Evolutionary conservation across 345 rosid species (phyloP).

Genomic region (Gossypium ekmanianum): DNA sequence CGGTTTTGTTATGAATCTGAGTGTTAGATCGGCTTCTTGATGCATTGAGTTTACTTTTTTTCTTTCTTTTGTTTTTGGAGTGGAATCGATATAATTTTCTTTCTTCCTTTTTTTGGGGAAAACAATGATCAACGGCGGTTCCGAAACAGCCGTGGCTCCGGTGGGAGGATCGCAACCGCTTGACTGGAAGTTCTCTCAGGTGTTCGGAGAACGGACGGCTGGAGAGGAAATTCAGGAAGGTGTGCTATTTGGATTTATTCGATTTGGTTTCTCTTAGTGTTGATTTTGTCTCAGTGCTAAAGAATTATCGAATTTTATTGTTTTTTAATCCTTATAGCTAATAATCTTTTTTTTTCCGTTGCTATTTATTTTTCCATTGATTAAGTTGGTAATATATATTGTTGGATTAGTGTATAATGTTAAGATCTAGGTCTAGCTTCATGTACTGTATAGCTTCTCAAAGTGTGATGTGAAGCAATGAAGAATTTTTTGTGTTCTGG

Average conservation of each 20-base stretch:
- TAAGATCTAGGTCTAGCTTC: neutral
- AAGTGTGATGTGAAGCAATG: neutral
- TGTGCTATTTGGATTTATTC: constrained; percentile 21
- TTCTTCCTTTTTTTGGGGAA: neutral
- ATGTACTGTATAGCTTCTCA: neutral
- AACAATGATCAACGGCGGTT: constrained; percentile 43
- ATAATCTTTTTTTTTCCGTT: neutral
- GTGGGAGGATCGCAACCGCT: constrained; percentile 51
- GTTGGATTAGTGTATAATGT: constrained; percentile 1
- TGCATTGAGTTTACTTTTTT: constrained; percentile 11
- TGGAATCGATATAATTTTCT: neutral
- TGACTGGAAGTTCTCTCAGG: constrained; percentile 94
- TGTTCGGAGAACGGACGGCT: constrained; percentile 84
- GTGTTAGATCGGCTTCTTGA: constrained; percentile 14
- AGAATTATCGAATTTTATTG: neutral
- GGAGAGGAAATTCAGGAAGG: constrained; percentile 93
- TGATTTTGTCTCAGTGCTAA: neutral
- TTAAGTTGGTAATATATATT: neutral
- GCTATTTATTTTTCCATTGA: neutral
- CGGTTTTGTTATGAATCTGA: constrained; percentile 15
- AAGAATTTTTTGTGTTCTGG: neutral
- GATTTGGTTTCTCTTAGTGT: constrained; percentile 16
- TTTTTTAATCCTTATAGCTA: too few relatives aligned
- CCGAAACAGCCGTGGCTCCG: constrained; percentile 42
- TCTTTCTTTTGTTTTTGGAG: neutral